Percentiles rank a stretch among this genome's conserved stretches.
Conservation (phyloP, 768 basidiomycete species). For the Hortiboletus flavorubellus region DNA sequence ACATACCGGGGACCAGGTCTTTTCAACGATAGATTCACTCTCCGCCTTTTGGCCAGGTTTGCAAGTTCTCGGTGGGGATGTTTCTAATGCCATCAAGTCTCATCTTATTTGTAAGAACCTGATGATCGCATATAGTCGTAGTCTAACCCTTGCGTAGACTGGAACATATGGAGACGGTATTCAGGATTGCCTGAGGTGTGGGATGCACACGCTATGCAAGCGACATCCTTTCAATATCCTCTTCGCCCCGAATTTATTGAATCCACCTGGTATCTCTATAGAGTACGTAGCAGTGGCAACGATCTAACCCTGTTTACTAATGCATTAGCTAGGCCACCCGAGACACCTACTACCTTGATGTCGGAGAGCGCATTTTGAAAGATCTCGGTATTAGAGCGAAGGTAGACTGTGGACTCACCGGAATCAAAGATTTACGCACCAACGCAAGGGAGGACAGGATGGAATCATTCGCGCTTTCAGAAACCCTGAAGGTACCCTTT, state of each 20-base stretch:
- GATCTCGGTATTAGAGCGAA: constrained; percentile 74
- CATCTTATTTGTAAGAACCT: constrained; percentile 75
- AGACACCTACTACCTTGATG: constrained; percentile 89
- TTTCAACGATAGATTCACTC: constrained; percentile 85
- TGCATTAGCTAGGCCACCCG: constrained; percentile 67
- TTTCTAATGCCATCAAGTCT: constrained; percentile 88
- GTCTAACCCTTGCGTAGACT: constrained; percentile 49
- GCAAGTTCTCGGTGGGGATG: constrained; percentile 81
- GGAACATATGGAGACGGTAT: constrained; percentile 88
- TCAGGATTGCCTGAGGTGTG: constrained; percentile 92
- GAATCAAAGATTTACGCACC: constrained; percentile 73
- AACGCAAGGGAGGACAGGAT: constrained; percentile 88
- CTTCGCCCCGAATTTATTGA: constrained; percentile 92
- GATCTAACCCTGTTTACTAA: constrained; percentile 1
- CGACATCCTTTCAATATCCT: constrained; percentile 76
- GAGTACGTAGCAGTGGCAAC: constrained; percentile 43
- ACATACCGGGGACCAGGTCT: constrained; percentile 68
- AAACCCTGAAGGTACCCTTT: constrained; percentile 77
- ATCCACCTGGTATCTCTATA: constrained; percentile 94
- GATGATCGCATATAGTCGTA: not conserved
- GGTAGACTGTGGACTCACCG: constrained; percentile 83
- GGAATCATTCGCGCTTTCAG: constrained; percentile 95
- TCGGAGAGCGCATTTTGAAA: constrained; percentile 78
- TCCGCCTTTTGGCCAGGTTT: constrained; percentile 98
- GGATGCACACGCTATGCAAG: constrained; percentile 70